Base-by-base conservation (phyloP, 768 basidiomycete genomes). In the Galerina marginata region DNA sequence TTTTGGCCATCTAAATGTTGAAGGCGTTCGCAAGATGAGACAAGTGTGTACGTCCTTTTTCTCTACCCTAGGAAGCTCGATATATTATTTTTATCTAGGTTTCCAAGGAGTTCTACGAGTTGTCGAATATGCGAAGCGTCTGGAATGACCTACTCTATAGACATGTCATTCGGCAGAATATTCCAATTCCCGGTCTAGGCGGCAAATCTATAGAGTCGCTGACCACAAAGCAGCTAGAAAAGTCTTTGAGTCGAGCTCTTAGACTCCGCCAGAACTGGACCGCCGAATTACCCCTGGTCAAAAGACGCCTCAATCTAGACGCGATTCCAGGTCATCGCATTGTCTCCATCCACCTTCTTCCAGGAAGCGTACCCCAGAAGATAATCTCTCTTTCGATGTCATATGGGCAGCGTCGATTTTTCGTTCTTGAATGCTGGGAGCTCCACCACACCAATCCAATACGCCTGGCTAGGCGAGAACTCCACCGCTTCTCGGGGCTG, bases 401-500 rank as follows among this genome's bases (percentile, higher is more conserved):
- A 6, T 39, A 54, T 45, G 57, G 54, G 40, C 58, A 40, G 33
- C 51, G 52, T 29, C 63, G 65, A 43, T 46, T 47, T 36, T 64
- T 77, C 29, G 71, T 71, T 23, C 56, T 89, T 26, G 83, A 85
- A 40, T 86, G 86, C 64, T 89, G 88, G 88, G 84, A 89, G 62
- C 46, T 87, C 9, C 49, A 67, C 0, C 9, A 56, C 10, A 54
- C 65, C 2, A 60, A 69, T 0, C 78, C 82, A 0, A 62, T 51
- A 7, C 84, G 81, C 61, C 66, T 86, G 37, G 86, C 86, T 1
- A 66, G 72, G 5, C 75, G 77, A 66, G 63, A 65, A 55, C 36
- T 78, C 33, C 69, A 65, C 4, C 74, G 72, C 10, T 77, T 81
- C 43, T 71, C 76, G n/a, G 79, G 81, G 9, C 69, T 84, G 62